These are phyloP conservation scores for Bipolaris victoriae DNA, from an alignment of 2,329 filamentous ascomycete genomes.

Conservation along the genomic window DNA sequence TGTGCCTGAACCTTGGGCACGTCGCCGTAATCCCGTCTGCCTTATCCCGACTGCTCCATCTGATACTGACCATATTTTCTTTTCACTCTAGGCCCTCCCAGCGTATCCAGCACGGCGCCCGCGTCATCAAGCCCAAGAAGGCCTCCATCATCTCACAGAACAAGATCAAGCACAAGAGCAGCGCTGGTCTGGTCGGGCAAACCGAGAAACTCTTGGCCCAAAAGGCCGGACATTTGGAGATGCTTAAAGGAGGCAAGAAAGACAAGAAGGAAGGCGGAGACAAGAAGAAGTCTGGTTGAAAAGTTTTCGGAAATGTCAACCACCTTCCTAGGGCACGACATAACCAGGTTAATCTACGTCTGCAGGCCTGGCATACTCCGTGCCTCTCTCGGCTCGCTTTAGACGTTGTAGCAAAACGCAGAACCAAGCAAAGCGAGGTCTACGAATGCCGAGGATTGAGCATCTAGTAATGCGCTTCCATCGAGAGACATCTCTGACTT, in stretches of 20 bases:
- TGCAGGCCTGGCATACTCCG: background rate
- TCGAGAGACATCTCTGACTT: background rate
- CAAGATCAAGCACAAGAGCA: conserved; percentile 70
- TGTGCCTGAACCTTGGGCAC: background rate
- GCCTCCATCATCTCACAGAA: conserved; percentile 63
- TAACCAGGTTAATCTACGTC: background rate
- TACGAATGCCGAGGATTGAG: background rate
- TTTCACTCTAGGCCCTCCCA: conserved; percentile 24
- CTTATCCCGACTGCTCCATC: conserved; percentile 9
- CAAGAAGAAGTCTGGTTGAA: conserved; percentile 24
- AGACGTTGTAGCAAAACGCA: background rate
- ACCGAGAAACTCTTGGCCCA: conserved; percentile 72
- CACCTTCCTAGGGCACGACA: background rate
- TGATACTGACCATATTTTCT: background rate
- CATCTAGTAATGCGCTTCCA: background rate
- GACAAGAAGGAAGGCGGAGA: conserved; percentile 44
- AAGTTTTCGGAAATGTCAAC: conserved; percentile 2
- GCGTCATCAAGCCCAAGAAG: conserved; percentile 72
- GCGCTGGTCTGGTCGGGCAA: conserved; percentile 65
- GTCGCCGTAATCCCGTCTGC: background rate
- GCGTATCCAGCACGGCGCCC: conserved; percentile 59
- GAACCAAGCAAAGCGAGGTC: background rate
- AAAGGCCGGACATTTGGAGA: conserved; percentile 72
- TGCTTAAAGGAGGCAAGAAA: conserved; percentile 71
- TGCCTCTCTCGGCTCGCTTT: background rate